Evolutionary conservation across 2,329 filamentous ascomycete genomes (phyloP), one percentile per base, ranked within the genome.

Genomic region (Fusarium beomiforme): DNA sequence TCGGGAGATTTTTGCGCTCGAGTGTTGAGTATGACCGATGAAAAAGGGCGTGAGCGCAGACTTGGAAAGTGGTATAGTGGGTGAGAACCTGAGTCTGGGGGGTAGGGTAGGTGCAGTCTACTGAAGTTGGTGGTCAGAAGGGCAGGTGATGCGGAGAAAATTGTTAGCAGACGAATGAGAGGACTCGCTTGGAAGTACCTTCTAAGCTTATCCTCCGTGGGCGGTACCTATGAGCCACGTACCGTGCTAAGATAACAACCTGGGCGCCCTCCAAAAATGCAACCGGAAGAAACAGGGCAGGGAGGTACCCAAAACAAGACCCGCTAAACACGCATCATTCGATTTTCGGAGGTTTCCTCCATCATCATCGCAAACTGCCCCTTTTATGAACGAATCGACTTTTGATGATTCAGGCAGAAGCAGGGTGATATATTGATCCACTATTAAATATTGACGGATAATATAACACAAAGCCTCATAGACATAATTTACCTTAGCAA

Each of bases 71-170:
- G 51, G 59, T 72, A 68, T 63, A 75, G 69, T 63, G 49, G 67
- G 59, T 50, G 55, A 75, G 65, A 60, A 65, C 60, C 42, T 65
- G 62, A 65, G 62, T 41, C 60, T 59, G 60, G 42, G 59, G 47
- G 59, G 61, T 33, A 64, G 47, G 44, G 39, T 43, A 64, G 56
- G 62, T 63, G 63, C 59, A 70, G 59, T 53, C 62, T 46, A 54
- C 37, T 53, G 16, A 50, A 53, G 59, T 72, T 59, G 63, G 59
- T 67, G 59, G 70, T 64, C 57, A 73, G 70, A 74, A 62, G 69
- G 70, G 67, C 75, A 76, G 73, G 71, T 72, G 73, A 73, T 74
- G 76, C 64, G 75, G 71, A 76, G 71, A 74, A 72, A 77, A 66
- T 39, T 77, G 71, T 71, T 74, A 70, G 68, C 46, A 54, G 42